phyloP scores from a whole-genome alignment of 108 stramenopile species.

The Cyclotella atomus region DNA sequence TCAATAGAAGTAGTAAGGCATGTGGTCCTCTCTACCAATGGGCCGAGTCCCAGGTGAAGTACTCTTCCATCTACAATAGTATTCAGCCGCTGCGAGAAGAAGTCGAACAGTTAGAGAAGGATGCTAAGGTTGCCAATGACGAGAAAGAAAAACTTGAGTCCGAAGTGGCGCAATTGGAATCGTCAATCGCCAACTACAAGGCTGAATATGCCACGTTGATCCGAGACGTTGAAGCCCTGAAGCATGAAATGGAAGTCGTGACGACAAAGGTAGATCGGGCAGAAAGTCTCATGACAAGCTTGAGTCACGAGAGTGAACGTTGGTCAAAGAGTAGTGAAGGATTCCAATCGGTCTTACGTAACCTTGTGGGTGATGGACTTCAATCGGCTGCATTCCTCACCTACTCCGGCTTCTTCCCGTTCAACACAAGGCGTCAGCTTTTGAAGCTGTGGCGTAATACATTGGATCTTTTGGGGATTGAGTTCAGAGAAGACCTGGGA shows the following conservation, averaged over 20 bases:
- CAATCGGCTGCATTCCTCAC: constrained; percentile 94
- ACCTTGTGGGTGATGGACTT: constrained; percentile 92
- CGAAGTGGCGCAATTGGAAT: constrained; percentile 87
- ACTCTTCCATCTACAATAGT: constrained; percentile 91
- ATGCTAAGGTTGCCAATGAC: constrained; percentile 70
- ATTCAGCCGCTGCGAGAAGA: constrained; percentile 97
- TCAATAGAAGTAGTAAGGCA: constrained; percentile 86
- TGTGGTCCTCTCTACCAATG: constrained; percentile 98
- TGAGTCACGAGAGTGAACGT: constrained; percentile 95
- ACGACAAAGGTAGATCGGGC: constrained; percentile 92
- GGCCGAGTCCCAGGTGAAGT: constrained; percentile 94
- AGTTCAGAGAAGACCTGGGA: constrained; percentile 84
- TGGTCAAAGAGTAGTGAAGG: constrained; percentile 91
- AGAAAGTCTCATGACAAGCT: constrained; percentile 87
- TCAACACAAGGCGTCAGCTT: constrained; percentile 72
- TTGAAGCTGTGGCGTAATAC: constrained; percentile 79
- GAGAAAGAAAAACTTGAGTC: constrained; percentile 77
- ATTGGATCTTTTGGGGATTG: constrained; percentile 84
- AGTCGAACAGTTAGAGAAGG: constrained; percentile 87
- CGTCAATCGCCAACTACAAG: constrained; percentile 94
- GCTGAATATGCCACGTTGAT: constrained; percentile 96
- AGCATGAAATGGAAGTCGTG: constrained; percentile 94
- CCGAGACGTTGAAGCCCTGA: constrained; percentile 94
- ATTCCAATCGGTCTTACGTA: constrained; percentile 85
- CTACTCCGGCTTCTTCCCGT: constrained; percentile 94